Percentiles rank a stretch among this genome's conserved stretches.
phyloP scores from a whole-genome alignment of 257 asterid genomes.

The Forsythia viridissima region DNA sequence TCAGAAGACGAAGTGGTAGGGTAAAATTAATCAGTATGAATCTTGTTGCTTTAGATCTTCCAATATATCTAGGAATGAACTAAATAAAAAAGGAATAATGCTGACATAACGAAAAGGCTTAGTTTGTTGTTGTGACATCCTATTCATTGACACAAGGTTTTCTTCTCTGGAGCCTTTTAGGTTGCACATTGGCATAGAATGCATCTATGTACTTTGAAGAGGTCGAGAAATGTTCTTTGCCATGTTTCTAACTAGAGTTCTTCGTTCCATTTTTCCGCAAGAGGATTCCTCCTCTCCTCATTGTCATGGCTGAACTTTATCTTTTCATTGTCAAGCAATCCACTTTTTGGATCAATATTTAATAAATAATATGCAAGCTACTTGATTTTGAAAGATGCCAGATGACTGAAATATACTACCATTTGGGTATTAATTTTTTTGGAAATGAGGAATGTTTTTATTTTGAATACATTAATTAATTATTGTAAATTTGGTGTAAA shows the following conservation, averaged over 20 bases:
- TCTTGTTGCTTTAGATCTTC: too few species aligned
- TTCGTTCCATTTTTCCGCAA: neutral
- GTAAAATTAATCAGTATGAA: too few species aligned
- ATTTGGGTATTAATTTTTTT: neutral
- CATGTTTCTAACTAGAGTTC: neutral
- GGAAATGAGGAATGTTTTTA: too few species aligned
- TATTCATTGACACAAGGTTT: neutral
- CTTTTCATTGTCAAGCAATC: neutral
- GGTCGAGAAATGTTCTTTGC: neutral
- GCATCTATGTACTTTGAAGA: neutral
- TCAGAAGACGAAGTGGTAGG: too few species aligned
- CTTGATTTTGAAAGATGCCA: neutral
- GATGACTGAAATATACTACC: neutral
- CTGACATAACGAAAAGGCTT: too few species aligned
- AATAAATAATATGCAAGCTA: neutral
- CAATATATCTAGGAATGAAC: too few species aligned
- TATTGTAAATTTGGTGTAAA: too few species aligned
- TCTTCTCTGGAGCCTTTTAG: neutral
- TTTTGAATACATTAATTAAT: too few species aligned
- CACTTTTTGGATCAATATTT: neutral
- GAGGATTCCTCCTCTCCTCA: neutral
- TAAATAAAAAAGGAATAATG: too few species aligned
- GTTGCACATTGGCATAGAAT: neutral
- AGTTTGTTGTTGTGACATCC: neutral
- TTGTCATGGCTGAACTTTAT: neutral